phyloP scores from a whole-genome alignment of 2,329 filamentous ascomycete species.

The Cladophialophora yegresii region DNA sequence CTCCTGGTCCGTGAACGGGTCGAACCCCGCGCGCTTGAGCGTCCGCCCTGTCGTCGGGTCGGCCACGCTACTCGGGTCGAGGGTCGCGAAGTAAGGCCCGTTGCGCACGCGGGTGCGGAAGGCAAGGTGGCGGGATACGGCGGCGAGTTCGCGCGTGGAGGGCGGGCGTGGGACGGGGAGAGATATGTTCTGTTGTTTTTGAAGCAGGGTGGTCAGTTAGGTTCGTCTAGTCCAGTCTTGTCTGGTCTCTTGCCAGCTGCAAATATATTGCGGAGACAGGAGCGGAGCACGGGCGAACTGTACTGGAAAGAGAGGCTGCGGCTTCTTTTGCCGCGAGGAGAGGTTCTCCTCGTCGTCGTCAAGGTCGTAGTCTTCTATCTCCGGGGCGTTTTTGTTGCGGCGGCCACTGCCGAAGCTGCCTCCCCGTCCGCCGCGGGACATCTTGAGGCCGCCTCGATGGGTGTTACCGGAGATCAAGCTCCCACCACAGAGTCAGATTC shows the following conservation, averaged over 20 bases:
- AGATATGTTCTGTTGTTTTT: slow-evolving; percentile 20
- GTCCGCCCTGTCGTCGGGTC: slow-evolving; percentile 48
- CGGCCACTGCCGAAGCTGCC: slow-evolving; percentile 37
- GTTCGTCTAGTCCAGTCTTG: too few relatives aligned
- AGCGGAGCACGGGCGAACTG: background rate
- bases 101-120: slow-evolving; percentile 60
- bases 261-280: background rate
- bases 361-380: slow-evolving; percentile 49
- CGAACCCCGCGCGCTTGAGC: slow-evolving; percentile 52
- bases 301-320: slow-evolving; percentile 33
- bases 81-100: slow-evolving; percentile 61
- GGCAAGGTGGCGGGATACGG: slow-evolving; percentile 54
- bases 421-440: slow-evolving; percentile 39
- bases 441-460: slow-evolving; percentile 20
- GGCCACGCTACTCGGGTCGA: slow-evolving; percentile 46
- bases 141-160: slow-evolving; percentile 46
- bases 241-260: background rate
- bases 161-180: slow-evolving; percentile 29
- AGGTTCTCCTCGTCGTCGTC: slow-evolving; percentile 46
- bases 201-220: background rate
- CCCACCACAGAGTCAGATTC: background rate
- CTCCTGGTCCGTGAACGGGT: slow-evolving; percentile 64
- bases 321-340: slow-evolving; percentile 43
- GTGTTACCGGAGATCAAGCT: slow-evolving; percentile 12
- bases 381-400: slow-evolving; percentile 29